Evolutionary conservation across 2,329 filamentous ascomycete genomes (phyloP).

Genomic region (Cladosporium sp.): DNA sequence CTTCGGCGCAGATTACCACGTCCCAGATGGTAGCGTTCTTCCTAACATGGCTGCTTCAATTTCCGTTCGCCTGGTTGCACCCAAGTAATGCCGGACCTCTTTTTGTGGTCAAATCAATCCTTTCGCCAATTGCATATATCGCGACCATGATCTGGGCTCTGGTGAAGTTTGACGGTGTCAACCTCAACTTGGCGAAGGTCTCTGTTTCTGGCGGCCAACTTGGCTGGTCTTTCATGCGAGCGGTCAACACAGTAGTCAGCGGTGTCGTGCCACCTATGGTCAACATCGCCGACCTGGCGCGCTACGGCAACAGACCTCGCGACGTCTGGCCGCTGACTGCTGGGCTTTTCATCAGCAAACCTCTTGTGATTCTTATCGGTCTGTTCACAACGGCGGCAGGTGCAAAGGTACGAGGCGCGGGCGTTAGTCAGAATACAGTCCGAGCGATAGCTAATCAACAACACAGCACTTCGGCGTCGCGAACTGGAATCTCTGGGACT

Average conservation of each 20-base stretch:
- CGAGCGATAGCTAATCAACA: too few relatives aligned
- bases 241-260: conserved; percentile 36
- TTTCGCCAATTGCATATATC: conserved; percentile 32
- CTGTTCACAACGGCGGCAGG: conserved; percentile 38
- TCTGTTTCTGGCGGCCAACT: conserved; percentile 28
- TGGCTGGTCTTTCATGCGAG: conserved; percentile 39
- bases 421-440: too few relatives aligned
- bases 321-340: conserved; percentile 32
- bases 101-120: conserved; percentile 40
- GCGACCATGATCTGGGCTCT: conserved; percentile 31
- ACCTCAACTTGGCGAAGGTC: conserved; percentile 24
- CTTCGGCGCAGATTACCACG: conserved; percentile 30
- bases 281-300: conserved; percentile 41
- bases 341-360: conserved; percentile 36
- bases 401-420: conserved; percentile 11
- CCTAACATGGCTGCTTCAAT: conserved; percentile 27
- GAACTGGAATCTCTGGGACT: conserved; percentile 46
- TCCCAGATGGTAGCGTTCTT: conserved; percentile 33
- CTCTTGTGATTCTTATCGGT: conserved; percentile 40
- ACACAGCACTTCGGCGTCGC: conserved; percentile 29
- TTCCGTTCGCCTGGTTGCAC: conserved; percentile 39
- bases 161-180: conserved; percentile 34
- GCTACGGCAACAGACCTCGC: conserved; percentile 34
- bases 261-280: conserved; percentile 29
- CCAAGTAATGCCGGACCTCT: conserved; percentile 44